Evolutionary conservation across 805 yeast species (phyloP), one percentile per base, ranked within the genome.

Genomic region (Candida argentea): DNA sequence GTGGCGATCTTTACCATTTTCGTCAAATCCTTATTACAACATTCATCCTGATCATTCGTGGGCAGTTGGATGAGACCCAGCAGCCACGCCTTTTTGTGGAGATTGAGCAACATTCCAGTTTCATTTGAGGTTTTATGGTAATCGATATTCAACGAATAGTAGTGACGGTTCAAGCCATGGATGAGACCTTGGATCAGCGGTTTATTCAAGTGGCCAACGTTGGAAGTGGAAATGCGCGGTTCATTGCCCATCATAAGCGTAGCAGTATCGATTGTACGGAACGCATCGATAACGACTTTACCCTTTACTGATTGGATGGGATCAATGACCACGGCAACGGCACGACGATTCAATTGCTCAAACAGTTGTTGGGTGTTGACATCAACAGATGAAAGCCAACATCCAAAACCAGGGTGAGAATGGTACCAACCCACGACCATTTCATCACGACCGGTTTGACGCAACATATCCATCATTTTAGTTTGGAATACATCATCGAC

Each of bases 401-500:
- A 91, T 11, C 95, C 96, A 51, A 86, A 89, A 0, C 95, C 95
- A 0, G 98, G 98, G 52, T 89, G 98, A 4, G 89, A 85, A 52
- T 66, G 97, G 54, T 91, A 91, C 99, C 99, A 91, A 19, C 99
- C 99, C 27, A 91, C 99, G 30, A 91, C 98, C 84, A 84, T 86
- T 54, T 91, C 94, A 57, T 87, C 96, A 55, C 99, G 72, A n/a
- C 99, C 99, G 1, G 98, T 91, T 55, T 91, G 98, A 58, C 82
- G 77, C 48, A 91, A 70, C 98, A 91, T 91, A 50, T 91, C 99
- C 98, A 91, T 91, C 98, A 91, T 93, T 52, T 79, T 83, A 3
- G 97, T 87, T 56, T 91, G 98, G 63, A 91, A 91, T 28, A 93
- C 97, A 53, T 93, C 97, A 54, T 93, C 99, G 19, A 91, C 98